Percentiles rank a stretch among this genome's conserved stretches.
Evolutionary conservation across 2,329 filamentous ascomycete genomes (phyloP).

Genomic region (Nothomitra cinnamomea): DNA sequence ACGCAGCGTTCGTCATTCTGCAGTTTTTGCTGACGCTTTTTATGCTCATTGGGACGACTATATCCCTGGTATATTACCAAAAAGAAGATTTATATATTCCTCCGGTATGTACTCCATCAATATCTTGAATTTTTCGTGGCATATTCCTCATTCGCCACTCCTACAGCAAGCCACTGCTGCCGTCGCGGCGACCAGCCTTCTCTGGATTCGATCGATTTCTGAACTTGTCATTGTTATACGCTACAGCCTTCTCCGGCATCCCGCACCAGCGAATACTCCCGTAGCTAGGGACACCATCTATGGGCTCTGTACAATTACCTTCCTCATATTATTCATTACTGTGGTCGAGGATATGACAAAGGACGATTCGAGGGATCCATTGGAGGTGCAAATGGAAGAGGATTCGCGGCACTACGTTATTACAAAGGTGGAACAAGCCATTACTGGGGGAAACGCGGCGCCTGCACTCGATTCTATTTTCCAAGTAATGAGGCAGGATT

Average conservation of each 20-base stretch:
- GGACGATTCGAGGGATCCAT: not conserved
- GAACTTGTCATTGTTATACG: not conserved
- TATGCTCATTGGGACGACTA: not conserved
- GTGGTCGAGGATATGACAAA: not conserved
- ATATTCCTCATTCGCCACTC: not conserved
- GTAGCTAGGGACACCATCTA: constrained; percentile 1
- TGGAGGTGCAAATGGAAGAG: not conserved
- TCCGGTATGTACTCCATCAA: not conserved
- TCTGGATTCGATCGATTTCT: not conserved
- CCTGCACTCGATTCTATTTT: not conserved
- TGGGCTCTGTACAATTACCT: not conserved
- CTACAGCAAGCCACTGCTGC: not conserved
- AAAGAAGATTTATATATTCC: not conserved
- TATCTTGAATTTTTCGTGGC: not conserved
- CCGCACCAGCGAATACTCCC: not conserved
- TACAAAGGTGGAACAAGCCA: not conserved
- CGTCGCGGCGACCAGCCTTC: not conserved
- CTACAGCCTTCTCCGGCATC: not conserved
- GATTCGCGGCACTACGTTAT: not conserved
- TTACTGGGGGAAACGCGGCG: not conserved
- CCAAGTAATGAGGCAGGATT: not conserved
- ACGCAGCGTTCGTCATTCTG: not conserved
- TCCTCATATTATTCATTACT: not conserved
- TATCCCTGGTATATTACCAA: not conserved
- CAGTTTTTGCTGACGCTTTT: not conserved